These are phyloP conservation scores for Solanum medicagineum DNA, from an alignment of 257 asterid genomes.

Conservation along the genomic window DNA sequence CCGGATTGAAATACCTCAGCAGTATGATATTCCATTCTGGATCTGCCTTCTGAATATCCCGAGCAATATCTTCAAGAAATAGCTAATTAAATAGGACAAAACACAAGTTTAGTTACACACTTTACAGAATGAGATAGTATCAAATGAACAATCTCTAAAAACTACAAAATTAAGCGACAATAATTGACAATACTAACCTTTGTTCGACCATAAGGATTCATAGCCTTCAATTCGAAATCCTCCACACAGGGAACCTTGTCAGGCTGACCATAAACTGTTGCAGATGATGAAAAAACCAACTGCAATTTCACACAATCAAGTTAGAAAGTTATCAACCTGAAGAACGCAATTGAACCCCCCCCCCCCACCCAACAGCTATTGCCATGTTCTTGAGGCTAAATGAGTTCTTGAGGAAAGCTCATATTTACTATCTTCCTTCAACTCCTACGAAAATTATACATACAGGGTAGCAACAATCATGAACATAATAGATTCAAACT, in stretches of 20 bases:
- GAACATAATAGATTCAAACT: neutral
- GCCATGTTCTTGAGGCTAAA: neutral
- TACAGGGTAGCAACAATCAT: neutral
- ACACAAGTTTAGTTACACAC: neutral
- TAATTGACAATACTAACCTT: conserved; percentile 30
- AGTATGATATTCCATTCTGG: conserved; percentile 70
- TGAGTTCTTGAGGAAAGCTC: neutral
- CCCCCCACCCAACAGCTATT: neutral
- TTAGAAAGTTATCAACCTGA: neutral
- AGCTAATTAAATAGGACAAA: conserved; percentile 25
- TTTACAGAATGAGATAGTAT: neutral
- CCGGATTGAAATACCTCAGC: conserved; percentile 90
- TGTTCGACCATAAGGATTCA: conserved; percentile 97
- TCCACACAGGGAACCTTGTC: conserved; percentile 76
- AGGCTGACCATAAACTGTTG: conserved; percentile 97
- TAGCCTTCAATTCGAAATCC: conserved; percentile 71
- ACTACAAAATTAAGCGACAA: neutral
- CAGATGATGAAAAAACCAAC: conserved; percentile 97
- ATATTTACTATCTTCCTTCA: neutral
- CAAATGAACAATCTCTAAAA: neutral
- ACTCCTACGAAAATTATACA: neutral
- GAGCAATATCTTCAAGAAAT: conserved; percentile 82
- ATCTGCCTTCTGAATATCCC: conserved; percentile 66
- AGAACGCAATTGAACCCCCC: neutral
- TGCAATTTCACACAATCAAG: conserved; percentile 11